A percentile compares a stretch with the other conserved stretches of the same genome.
Conservation (phyloP, 805 yeast genomes). For the Candida silvicultrix region DNA sequence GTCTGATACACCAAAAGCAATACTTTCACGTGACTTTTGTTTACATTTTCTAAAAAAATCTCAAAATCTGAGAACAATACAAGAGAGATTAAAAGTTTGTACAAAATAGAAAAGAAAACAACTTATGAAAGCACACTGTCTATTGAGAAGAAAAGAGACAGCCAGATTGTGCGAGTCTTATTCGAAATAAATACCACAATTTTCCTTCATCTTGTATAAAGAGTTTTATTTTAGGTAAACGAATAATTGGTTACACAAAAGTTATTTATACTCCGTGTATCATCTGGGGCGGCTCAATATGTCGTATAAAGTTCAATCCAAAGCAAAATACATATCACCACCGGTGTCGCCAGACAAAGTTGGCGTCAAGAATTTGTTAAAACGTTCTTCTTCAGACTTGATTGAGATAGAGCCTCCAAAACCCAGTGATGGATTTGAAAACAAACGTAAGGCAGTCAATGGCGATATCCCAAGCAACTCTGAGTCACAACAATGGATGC, state of each 20-base stretch:
- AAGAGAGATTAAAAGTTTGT: neutral
- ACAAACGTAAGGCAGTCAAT: too few relatives aligned
- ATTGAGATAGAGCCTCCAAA: neutral
- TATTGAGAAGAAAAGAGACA: too few relatives aligned
- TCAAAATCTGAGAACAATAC: neutral
- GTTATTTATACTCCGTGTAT: neutral
- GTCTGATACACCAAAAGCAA: neutral
- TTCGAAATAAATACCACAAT: too few relatives aligned
- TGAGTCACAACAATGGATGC: neutral
- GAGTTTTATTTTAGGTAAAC: too few relatives aligned
- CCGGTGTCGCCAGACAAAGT: neutral
- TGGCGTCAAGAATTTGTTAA: neutral
- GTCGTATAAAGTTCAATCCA: neutral
- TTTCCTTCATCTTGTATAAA: too few relatives aligned
- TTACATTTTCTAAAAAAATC: slow-evolving; percentile 3
- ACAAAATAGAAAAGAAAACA: too few relatives aligned
- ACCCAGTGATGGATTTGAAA: too few relatives aligned
- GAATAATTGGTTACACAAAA: neutral
- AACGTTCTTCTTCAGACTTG: neutral
- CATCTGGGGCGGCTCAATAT: neutral
- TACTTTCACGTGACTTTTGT: slow-evolving; percentile 10
- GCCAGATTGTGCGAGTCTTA: too few relatives aligned
- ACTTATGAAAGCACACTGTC: too few relatives aligned
- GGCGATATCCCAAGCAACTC: too few relatives aligned
- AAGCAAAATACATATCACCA: neutral